Evolutionary conservation across 2,329 filamentous ascomycete genomes (phyloP), one percentile per base, ranked within the genome.

Genomic region (Aspergillus fructus): DNA sequence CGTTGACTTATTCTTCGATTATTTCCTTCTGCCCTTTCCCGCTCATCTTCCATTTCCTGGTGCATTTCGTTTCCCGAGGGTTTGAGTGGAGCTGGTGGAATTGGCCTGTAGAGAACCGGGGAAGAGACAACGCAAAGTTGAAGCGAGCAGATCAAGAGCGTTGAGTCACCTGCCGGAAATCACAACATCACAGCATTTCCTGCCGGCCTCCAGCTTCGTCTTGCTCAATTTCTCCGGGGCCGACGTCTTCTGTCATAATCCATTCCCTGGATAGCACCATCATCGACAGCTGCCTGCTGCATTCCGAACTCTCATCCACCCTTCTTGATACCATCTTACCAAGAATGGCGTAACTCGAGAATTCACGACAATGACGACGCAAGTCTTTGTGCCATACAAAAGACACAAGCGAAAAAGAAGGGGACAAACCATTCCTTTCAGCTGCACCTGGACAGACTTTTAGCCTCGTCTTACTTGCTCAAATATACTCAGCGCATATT

Each of bases 331-430:
- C 53, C 62, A 61, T 66, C 48, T 34, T 46, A 17, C 42, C 47
- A 15, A 23, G 49, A 63, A 66, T 66, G 64, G 64, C 64, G 61
- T 66, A 64, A 64, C 57, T 49, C 40, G 43, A 37, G 42, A 57
- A 23, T 41, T 27, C 41, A 59, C 37, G 15, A 63, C 58, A 59
- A 65, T 63, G 63, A 64, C 24, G 43, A 41, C 39, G 53, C 56
- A 57, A 50, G 45, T 55, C 56, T 57, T 43, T 54, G 51, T 56
- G 50, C 52, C 50, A 21, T 56, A 55, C 57, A 60, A 55, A 53
- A 58, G 50, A 45, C 51, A 58, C 50, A 56, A 59, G 53, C 49
- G 58, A 52, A 62, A 62, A 60, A 64, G 5, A 58, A 56, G 56
- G 47, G 42, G 52, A 59, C 46, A 56, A 56, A 54, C 21, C 33